A percentile compares a stretch with the other conserved stretches of the same genome.
Conservation (phyloP, 192 early-diverging fungal species). For the Entomortierella chlamydospora region DNA sequence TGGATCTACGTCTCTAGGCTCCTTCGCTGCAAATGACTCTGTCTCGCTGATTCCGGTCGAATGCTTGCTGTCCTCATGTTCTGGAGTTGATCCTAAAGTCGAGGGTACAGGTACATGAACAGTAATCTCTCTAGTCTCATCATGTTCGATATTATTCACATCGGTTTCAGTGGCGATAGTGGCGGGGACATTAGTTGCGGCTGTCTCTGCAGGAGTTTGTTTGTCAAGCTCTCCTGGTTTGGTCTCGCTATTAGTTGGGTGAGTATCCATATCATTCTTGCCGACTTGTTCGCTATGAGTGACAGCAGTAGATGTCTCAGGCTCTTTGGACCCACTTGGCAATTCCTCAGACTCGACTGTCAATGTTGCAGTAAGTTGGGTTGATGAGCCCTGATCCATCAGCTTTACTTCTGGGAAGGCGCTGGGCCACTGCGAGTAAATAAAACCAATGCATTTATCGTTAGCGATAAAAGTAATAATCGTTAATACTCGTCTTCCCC, state of each 20-base stretch:
- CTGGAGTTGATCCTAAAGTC: not conserved
- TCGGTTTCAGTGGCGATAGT: slow-evolving; percentile 8
- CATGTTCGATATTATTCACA: not conserved
- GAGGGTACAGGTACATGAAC: not conserved
- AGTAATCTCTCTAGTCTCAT: not conserved
- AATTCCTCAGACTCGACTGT: not conserved
- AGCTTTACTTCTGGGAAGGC: slow-evolving; percentile 4
- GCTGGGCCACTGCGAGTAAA: slow-evolving; percentile 19
- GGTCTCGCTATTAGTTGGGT: too few relatives aligned
- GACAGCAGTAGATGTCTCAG: not conserved
- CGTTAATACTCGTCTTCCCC: too few relatives aligned
- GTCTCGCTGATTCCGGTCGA: not conserved
- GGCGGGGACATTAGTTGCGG: too few relatives aligned
- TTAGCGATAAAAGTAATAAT: not conserved
- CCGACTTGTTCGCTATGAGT: not conserved
- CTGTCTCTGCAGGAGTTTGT: not conserved
- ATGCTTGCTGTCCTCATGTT: too few relatives aligned
- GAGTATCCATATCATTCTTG: too few relatives aligned
- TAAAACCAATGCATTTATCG: not conserved
- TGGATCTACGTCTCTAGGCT: not conserved
- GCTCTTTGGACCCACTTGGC: not conserved
- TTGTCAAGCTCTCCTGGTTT: too few relatives aligned
- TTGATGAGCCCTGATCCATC: too few relatives aligned
- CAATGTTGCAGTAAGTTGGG: too few relatives aligned
- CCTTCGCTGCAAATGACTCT: not conserved